A percentile compares a stretch with the other conserved stretches of the same genome.
Conservation (phyloP, 352 stramenopile species). For the Globisporangium nodosum region DNA sequence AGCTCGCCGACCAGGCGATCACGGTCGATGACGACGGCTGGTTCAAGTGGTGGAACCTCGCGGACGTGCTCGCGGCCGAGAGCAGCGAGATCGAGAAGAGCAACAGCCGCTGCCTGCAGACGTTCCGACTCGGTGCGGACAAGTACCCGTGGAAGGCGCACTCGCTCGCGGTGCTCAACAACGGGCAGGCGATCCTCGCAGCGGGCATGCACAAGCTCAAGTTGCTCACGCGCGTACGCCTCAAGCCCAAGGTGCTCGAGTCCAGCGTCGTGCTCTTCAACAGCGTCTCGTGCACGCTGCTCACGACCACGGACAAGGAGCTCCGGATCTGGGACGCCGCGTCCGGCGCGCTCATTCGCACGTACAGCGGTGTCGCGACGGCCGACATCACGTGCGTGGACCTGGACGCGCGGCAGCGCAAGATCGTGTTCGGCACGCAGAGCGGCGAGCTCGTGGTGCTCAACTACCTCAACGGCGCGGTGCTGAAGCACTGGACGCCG, state of each 20-base stretch:
- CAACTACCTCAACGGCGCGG: constrained; percentile 72
- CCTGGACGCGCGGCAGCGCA: constrained; percentile 60
- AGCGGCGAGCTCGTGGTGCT: constrained; percentile 61
- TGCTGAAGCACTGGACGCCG: constrained; percentile 57
- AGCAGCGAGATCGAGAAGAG: constrained; percentile 51
- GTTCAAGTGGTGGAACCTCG: constrained; percentile 82
- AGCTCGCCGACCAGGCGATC: constrained; percentile 62
- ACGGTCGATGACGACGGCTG: constrained; percentile 76
- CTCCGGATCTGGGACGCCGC: constrained; percentile 67
- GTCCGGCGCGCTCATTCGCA: constrained; percentile 45
- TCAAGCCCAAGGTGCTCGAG: constrained; percentile 53
- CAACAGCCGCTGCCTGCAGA: constrained; percentile 58
- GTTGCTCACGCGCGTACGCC: constrained; percentile 51
- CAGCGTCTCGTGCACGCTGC: constrained; percentile 52
- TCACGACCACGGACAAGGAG: constrained; percentile 64
- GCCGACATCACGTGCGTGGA: constrained; percentile 72
- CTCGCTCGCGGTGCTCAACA: constrained; percentile 53
- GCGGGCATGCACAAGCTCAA: constrained; percentile 68
- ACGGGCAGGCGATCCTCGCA: constrained; percentile 52
- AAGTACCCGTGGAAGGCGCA: constrained; percentile 67
- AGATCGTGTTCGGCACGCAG: constrained; percentile 63
- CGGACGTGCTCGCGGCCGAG: constrained; percentile 55
- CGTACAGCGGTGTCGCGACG: constrained; percentile 41
- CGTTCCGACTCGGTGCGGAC: constrained; percentile 62
- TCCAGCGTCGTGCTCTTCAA: constrained; percentile 69